These are phyloP conservation scores for Ormosia emarginata DNA, from an alignment of 306 rosid species.

Conservation along the genomic window DNA sequence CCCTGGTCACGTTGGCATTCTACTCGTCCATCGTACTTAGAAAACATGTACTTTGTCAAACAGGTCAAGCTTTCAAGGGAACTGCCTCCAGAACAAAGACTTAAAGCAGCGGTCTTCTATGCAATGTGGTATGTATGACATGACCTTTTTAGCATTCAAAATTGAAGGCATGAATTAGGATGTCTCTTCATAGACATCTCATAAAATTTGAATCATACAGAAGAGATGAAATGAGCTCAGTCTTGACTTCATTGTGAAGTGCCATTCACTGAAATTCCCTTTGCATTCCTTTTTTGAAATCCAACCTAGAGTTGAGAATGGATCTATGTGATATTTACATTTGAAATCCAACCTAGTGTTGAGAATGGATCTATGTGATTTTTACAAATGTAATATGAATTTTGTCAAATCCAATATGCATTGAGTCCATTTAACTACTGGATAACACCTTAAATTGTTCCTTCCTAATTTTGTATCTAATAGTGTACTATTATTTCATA, in stretches of 20 bases:
- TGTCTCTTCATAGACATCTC: not conserved
- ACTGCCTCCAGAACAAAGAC: constrained; percentile 68
- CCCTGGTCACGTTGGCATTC: constrained; percentile 18
- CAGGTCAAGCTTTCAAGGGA: constrained; percentile 88
- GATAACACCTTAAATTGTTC: not conserved
- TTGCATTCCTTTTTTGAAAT: constrained; percentile 3
- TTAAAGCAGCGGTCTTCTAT: constrained; percentile 60
- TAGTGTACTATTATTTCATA: constrained; percentile 20
- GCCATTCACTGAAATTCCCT: not conserved
- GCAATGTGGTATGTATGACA: constrained; percentile 61
- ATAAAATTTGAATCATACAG: not conserved
- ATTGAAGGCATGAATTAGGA: constrained; percentile 7
- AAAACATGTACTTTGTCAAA: constrained; percentile 11
- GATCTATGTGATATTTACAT: constrained; percentile 10
- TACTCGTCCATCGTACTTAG: constrained; percentile 21
- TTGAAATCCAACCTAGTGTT: constrained; percentile 1
- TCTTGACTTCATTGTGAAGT: constrained; percentile 9
- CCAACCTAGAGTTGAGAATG: constrained; percentile 9
- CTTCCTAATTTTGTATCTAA: constrained; percentile 12
- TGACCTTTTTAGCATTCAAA: constrained; percentile 16
- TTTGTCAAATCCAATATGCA: not conserved
- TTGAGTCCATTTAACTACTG: not conserved
- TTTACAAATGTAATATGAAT: not conserved
- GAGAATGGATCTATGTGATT: constrained; percentile 9
- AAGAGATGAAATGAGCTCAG: not conserved